These are phyloP conservation scores for Paragyromitra xinjiangensis DNA, from an alignment of 495 filamentous ascomycete species.

Conservation along the genomic window DNA sequence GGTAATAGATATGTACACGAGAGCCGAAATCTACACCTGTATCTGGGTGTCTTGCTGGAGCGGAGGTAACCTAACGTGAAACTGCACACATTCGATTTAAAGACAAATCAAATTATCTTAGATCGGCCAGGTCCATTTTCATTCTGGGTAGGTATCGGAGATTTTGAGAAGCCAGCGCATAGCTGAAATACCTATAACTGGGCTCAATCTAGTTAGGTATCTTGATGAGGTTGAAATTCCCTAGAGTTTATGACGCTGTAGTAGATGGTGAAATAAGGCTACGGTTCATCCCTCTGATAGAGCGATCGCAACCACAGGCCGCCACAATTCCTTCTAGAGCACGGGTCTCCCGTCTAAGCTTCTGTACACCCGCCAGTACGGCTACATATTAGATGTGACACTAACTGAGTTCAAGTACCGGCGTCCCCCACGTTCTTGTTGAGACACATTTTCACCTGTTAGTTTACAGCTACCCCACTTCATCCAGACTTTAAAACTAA, in stretches of 20 bases:
- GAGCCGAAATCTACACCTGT: neutral
- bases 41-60: neutral
- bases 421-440: conserved; percentile 22
- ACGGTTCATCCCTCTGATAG: neutral
- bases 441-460: neutral
- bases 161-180: neutral
- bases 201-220: neutral
- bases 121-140: too few species aligned
- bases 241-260: neutral
- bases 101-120: neutral
- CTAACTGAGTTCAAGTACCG: conserved; percentile 11
- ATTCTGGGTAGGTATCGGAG: too few species aligned
- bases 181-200: neutral
- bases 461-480: conserved; percentile 8
- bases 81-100: neutral
- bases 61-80: neutral
- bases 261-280: neutral
- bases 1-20: neutral
- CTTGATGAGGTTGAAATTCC: neutral
- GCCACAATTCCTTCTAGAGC: too few species aligned
- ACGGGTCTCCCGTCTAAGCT: neutral
- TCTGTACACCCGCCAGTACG: conserved; percentile 2
- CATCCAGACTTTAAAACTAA: neutral
- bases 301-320: neutral
- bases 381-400: conserved; percentile 5